Base-by-base conservation (phyloP, 2,329 filamentous ascomycete species). In the Drechslerella coelobrocha region DNA sequence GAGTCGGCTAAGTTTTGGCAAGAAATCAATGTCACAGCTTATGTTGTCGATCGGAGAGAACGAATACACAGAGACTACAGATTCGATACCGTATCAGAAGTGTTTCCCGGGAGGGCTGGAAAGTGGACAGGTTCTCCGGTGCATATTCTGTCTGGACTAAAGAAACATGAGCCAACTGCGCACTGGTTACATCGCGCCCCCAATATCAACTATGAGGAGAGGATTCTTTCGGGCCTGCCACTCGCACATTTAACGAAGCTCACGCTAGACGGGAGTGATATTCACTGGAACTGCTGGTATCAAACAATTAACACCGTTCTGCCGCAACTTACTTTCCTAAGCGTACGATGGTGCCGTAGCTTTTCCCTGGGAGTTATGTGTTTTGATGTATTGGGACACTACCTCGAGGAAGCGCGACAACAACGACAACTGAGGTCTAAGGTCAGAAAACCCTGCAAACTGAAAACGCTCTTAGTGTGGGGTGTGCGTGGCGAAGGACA, bases 201-300 rank as follows among this genome's bases (percentile, higher is more conserved):
- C 31, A n/a, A 39, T n/a, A 24, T 63, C 27, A 71, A 45, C 53
- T 63, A 60, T n/a, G 66, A 71, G 26, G 66, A 71, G 26, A 47
- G 53, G 19, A 57, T 71, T 21, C 39, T 71, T 17, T 71, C 66
- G 17, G 59, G 66, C 7, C 10, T 71, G 4, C 66, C 66, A n/a
- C 48, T 71, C 3, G 66, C 66, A 17, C 61, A 52, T 24, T 41
- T 71, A 19, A 71, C 66, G 24, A 71, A 71, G 17, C 50, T 71
- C 12, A 71, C 66, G 7, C 53, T 71, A 2, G 66, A 71, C 19
- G 66, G 66, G 12, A 71, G 59, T 26, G 66, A 71, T 29, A 60
- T 71, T 19, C 66, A 63, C 41, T 71, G 66, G 66, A 63, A 59
- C 27, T 71, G 59, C 34, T 71, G 66, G 66, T 55, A 71, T 62